Evolutionary conservation across 2,329 filamentous ascomycete species (phyloP), one percentile per base, ranked within the genome.

Genomic region (Xenoacremonium recifei): DNA sequence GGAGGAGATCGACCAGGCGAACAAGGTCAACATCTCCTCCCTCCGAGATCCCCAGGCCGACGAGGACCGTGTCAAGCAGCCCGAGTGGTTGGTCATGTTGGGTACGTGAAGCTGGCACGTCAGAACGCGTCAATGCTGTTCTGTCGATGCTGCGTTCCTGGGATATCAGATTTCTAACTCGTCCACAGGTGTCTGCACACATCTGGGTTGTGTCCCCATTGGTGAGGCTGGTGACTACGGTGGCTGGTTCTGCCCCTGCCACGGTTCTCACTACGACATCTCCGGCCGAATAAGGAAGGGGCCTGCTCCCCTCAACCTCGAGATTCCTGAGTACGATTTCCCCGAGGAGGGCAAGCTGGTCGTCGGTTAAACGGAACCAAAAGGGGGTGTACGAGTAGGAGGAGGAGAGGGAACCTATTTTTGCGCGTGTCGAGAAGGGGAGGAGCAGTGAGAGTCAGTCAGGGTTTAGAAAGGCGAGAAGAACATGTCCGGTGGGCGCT

Each of bases 241-340:
- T 68, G 93, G 93, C 67, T 99, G 93, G 93, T 99, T 99, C 87
- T 99, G 93, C 80, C 93, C 93, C 55, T 99, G 93, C 87, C 93
- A 99, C 82, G 93, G 93, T 72, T 96, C 91, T 59, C 93, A 99
- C 80, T 99, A 99, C 83, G 93, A 99, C 70, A 97, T 99, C 71
- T 97, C 91, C 53, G 93, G 93, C 70, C 90, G 93, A 73, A 89
- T 96, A 81, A 85, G 93, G 78, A 96, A 89, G 82, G 93, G 93
- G 56, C 93, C 93, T 52, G 93, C 93, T 49, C 93, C 93, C 55
- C 82, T 99, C 64, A 99, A 99, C 80, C 84, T 99, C 66, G 93
- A 97, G 77, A 84, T 97, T 57, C 93, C 92, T 55, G 69, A 72
- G 63, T 96, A 96, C 79, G 89, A 88, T 62, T 97, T 99, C 82